Evolutionary conservation across 192 early-diverging fungal species (phyloP).

Genomic region (Haplosporangium gracile): DNA sequence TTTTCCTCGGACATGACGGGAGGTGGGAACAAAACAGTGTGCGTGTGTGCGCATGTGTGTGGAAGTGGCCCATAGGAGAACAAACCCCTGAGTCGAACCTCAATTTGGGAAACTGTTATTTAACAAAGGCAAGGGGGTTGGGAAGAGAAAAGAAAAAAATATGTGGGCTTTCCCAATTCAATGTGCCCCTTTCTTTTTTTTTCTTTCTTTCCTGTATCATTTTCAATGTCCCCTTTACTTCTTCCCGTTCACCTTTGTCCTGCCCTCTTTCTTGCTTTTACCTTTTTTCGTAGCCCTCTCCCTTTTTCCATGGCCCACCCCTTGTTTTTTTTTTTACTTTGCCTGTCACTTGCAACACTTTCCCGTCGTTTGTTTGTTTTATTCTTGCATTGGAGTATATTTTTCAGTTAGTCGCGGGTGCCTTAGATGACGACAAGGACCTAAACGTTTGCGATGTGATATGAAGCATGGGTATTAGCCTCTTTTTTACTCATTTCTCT

Average conservation of each 20-base stretch:
- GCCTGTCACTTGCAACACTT: neutral
- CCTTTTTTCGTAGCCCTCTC: constrained; percentile 13
- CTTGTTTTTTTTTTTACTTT: constrained; percentile 25
- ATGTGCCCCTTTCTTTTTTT: neutral
- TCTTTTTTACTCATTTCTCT: neutral
- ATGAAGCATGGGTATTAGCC: neutral
- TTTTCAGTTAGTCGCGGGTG: neutral
- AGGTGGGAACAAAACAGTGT: neutral
- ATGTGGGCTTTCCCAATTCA: neutral
- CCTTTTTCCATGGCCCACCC: constrained; percentile 32
- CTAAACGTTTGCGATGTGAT: neutral
- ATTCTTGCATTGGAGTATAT: neutral
- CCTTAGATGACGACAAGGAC: neutral
- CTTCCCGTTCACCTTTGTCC: neutral
- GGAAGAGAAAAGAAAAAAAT: too few relatives aligned
- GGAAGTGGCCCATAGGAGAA: neutral
- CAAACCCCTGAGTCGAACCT: constrained; percentile 1
- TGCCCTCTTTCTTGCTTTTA: constrained; percentile 4
- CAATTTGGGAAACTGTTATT: neutral
- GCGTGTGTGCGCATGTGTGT: neutral
- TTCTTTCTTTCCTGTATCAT: neutral
- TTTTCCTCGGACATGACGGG: neutral
- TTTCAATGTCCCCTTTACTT: neutral
- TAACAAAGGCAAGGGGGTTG: neutral
- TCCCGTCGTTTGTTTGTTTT: neutral